Evolutionary conservation across 192 early-diverging fungal species (phyloP).

Genomic region (Helicostylum pulchrum): DNA sequence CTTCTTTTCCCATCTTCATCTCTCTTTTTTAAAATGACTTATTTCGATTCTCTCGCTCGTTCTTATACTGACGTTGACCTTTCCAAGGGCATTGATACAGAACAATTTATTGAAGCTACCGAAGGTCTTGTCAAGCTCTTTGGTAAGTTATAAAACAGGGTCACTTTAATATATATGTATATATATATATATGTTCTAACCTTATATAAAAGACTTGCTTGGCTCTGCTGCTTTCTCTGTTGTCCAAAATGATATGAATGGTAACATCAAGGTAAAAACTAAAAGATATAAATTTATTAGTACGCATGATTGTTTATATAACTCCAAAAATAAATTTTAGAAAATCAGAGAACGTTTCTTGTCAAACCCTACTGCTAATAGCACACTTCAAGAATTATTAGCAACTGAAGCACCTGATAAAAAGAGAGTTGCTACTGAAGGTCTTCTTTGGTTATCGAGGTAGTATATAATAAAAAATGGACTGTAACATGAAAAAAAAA

Average conservation of each 20-base stretch:
- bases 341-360: conserved; percentile 78
- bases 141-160: conserved; percentile 40
- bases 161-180: neutral
- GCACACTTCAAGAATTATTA: conserved; percentile 83
- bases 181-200: no score
- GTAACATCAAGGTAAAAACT: conserved; percentile 80
- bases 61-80: conserved; percentile 66
- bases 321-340: conserved; percentile 32
- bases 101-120: conserved; percentile 74
- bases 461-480: conserved; percentile 23
- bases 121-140: conserved; percentile 75
- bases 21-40: conserved; percentile 30
- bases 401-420: conserved; percentile 70
- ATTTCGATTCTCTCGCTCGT: conserved; percentile 61
- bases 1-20: neutral
- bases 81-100: conserved; percentile 69
- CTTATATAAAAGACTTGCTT: conserved; percentile 50
- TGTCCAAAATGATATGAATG: conserved; percentile 91
- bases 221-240: conserved; percentile 72
- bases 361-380: conserved; percentile 60
- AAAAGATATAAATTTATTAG: neutral
- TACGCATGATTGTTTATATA: neutral
- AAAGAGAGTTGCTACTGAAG: conserved; percentile 85
- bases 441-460: conserved; percentile 92
- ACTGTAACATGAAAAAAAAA: neutral